Percentiles rank a stretch among this genome's conserved stretches.
phyloP scores from a whole-genome alignment of 2,329 filamentous ascomycete genomes.

The Phaeosphaeriaceae sp. region DNA sequence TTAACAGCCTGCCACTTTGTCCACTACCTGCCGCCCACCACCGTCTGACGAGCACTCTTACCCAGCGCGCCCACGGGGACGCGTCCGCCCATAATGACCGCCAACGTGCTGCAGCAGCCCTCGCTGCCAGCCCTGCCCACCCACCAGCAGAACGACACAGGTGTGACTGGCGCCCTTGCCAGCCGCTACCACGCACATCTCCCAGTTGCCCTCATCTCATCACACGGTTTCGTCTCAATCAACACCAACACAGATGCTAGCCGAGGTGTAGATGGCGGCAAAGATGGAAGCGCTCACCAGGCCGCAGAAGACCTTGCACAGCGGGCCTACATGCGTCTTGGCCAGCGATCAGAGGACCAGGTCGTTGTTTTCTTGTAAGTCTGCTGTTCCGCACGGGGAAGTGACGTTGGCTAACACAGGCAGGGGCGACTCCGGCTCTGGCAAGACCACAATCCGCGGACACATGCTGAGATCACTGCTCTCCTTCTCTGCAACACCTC shows the following conservation, averaged over 20 bases:
- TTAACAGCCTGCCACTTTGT: constrained; percentile 14
- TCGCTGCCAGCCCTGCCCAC: constrained; percentile 72
- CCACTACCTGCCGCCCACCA: constrained; percentile 8
- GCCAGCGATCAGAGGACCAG: constrained; percentile 90
- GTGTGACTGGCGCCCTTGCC: constrained; percentile 82
- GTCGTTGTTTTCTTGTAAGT: constrained; percentile 90
- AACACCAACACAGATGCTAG: constrained; percentile 94
- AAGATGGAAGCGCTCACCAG: constrained; percentile 89
- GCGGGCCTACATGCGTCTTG: constrained; percentile 83
- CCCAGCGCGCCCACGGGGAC: constrained; percentile 49
- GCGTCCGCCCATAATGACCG: constrained; percentile 63
- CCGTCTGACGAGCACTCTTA: constrained; percentile 35
- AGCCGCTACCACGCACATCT: constrained; percentile 91
- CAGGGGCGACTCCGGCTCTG: constrained; percentile 93
- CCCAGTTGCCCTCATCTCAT: constrained; percentile 87
- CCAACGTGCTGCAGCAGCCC: constrained; percentile 69
- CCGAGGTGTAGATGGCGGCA: constrained; percentile 87
- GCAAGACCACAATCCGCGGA: constrained; percentile 92
- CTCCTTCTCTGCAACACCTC: constrained; percentile 87
- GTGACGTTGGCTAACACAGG: constrained; percentile 9
- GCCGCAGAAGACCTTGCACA: constrained; percentile 92
- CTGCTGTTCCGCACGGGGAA: too few relatives aligned
- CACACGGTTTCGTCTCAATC: constrained; percentile 87
- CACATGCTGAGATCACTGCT: constrained; percentile 87
- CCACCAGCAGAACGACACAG: constrained; percentile 79